These are phyloP conservation scores for Aspergillus fischeri DNA, from an alignment of 2,329 filamentous ascomycete species.

Conservation along the genomic window DNA sequence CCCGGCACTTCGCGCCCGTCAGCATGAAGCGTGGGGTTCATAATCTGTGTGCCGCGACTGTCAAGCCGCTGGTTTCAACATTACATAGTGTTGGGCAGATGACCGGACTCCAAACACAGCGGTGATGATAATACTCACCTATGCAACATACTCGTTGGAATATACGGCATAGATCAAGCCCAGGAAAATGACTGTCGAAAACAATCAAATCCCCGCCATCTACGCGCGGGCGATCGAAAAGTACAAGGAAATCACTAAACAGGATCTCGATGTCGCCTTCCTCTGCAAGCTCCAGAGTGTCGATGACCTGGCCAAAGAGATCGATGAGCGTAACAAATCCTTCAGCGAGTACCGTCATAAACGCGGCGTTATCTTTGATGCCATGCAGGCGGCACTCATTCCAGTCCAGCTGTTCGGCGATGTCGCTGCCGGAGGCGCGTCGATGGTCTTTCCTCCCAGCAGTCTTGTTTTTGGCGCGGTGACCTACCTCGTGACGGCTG, in stretches of 20 bases:
- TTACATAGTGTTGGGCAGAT: neutral
- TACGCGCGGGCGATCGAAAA: conserved; percentile 5
- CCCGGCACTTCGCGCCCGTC: too few relatives aligned
- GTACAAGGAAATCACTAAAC: conserved; percentile 7
- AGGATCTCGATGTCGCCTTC: conserved; percentile 3
- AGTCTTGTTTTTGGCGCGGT: conserved; percentile 38
- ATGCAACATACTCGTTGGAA: neutral
- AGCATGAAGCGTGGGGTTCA: too few relatives aligned
- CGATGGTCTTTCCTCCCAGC: conserved; percentile 9
- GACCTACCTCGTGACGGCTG: conserved; percentile 42
- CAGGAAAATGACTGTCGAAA: neutral
- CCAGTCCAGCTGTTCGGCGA: conserved; percentile 9
- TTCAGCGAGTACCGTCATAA: conserved; percentile 12
- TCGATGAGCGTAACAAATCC: conserved; percentile 6
- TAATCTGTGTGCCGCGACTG: neutral
- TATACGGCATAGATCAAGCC: neutral
- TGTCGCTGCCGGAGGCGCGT: conserved; percentile 7
- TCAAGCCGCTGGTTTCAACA: neutral
- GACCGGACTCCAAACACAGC: neutral
- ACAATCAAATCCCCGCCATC: conserved; percentile 7
- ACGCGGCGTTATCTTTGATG: conserved; percentile 7
- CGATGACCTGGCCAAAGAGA: conserved; percentile 5
- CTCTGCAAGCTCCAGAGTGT: conserved; percentile 3
- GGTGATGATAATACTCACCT: neutral
- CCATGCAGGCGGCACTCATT: conserved; percentile 2